A percentile compares a stretch with the other conserved stretches of the same genome.
Evolutionary conservation across 2,329 filamentous ascomycete species (phyloP).

Genomic region (Aspergillus ustus): DNA sequence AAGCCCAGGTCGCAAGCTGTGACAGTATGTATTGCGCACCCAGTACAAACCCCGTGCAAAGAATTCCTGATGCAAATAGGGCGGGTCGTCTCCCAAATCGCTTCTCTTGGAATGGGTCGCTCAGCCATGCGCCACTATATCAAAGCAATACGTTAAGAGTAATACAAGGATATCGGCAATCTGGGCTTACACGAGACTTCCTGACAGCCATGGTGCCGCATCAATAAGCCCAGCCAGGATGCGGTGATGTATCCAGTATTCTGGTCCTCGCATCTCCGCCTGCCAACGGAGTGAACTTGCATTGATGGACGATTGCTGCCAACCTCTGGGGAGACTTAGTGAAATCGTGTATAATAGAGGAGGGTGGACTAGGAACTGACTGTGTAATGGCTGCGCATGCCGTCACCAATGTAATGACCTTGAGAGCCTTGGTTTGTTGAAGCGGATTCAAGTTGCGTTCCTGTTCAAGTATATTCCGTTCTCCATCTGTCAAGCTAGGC

Average conservation of each 20-base stretch:
- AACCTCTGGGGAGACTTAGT: conserved; percentile 21
- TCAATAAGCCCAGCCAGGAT: conserved; percentile 7
- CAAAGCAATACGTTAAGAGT: not conserved
- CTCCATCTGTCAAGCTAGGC: not conserved
- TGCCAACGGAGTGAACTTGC: conserved; percentile 17
- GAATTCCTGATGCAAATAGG: not conserved
- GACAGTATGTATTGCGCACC: not conserved
- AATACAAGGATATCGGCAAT: not conserved
- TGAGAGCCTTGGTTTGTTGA: conserved; percentile 24
- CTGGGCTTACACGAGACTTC: not conserved
- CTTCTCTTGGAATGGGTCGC: not conserved
- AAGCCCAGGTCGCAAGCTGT: not conserved
- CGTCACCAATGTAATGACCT: conserved; percentile 27
- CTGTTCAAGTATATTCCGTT: not conserved
- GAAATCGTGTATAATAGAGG: too few relatives aligned
- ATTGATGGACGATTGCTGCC: conserved; percentile 33
- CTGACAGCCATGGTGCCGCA: not conserved
- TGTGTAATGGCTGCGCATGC: conserved; percentile 32
- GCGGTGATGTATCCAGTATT: not conserved
- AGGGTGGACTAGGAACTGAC: conserved; percentile 17
- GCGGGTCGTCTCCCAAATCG: not conserved
- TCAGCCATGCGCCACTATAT: not conserved
- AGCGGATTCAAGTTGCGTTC: conserved; percentile 6
- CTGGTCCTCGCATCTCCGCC: not conserved
- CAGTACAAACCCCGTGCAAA: not conserved